Base-by-base conservation (phyloP, 1,139 yeast genomes). In the Debaryomycetaceae sp. region DNA sequence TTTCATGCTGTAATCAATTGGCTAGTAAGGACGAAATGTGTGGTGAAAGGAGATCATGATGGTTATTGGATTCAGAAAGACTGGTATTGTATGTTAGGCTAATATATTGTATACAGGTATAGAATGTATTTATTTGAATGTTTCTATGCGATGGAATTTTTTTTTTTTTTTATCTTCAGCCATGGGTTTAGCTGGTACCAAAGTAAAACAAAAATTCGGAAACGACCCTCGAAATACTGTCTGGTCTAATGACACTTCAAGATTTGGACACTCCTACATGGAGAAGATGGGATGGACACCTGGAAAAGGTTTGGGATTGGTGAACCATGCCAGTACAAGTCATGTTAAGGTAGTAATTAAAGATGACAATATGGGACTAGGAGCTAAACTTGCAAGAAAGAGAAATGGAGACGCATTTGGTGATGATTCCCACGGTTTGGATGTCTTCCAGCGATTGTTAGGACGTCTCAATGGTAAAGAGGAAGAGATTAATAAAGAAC, bases 101-200 rank as follows among this genome's bases (percentile, higher is more conserved):
- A 39, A 40, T 57, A 34, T 17, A 9, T 24, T 43, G 36, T 43
- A 40, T 43, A 39, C 39, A 42, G 43, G 43, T 33, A 9, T 27
- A 3, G 8, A 27, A 8, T 7, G 31, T 34, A 11, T 34, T 34
- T 14, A 34, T 34, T 34, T 13, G n/a, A 34, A 31, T 31, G 13
- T 31, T 11, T 17, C 20, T 17, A 17, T 17, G 20, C 20, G 20
- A 17, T 17, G 20, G 20, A 17, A n/a, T n/a, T n/a, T 17, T 4
- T 17, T 17, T 17, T 17, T 27, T 27, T 27, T 11, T 27, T 8
- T 8, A 27, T 17, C 39, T 17, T 24, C 34, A 38, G 37, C 9
- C 17, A 84, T 88, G 96, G 99, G 99, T 43, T 78, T 93, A 53
- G 96, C 98, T 37, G 98, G 90, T 6, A 77, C 84, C 3, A 86